Percentiles rank a stretch among this genome's conserved stretches.
Conservation (phyloP, 306 rosid species). For the Trifolium repens region DNA sequence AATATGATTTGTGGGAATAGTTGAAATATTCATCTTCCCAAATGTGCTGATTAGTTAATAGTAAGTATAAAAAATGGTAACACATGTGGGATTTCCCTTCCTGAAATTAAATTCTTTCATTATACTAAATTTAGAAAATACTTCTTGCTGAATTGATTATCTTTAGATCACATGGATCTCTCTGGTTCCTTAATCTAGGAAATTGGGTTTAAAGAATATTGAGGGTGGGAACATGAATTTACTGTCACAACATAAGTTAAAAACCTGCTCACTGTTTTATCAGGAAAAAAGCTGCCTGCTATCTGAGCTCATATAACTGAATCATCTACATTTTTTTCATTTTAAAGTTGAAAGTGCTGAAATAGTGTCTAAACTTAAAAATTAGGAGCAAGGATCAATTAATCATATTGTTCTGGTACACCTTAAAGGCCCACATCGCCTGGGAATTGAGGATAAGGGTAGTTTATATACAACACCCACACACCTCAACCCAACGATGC, state of each 20-base stretch:
- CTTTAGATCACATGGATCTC: background rate
- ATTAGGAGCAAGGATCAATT: slow-evolving; percentile 1
- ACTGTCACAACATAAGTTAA: too few relatives aligned
- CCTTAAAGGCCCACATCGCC: too few relatives aligned
- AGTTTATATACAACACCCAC: too few relatives aligned
- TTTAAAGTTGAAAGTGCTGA: slow-evolving; percentile 9
- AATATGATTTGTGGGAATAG: background rate
- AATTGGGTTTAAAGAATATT: too few relatives aligned
- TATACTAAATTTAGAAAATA: background rate
- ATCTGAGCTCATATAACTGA: background rate
- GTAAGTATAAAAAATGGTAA: slow-evolving; percentile 3
- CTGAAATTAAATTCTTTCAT: slow-evolving; percentile 4
- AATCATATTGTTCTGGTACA: too few relatives aligned
- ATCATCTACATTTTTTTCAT: background rate
- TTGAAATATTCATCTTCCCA: background rate
- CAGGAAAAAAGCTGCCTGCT: too few relatives aligned
- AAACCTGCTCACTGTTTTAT: too few relatives aligned
- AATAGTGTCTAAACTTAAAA: slow-evolving; percentile 8
- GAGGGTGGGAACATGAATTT: too few relatives aligned
- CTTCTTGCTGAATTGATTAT: background rate
- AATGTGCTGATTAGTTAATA: background rate
- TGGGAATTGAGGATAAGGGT: too few relatives aligned
- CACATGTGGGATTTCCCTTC: background rate
- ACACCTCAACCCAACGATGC: too few relatives aligned
- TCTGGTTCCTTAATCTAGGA: background rate